Conservation (phyloP, 2,329 filamentous ascomycete genomes). For the Seiridium cupressi region DNA sequence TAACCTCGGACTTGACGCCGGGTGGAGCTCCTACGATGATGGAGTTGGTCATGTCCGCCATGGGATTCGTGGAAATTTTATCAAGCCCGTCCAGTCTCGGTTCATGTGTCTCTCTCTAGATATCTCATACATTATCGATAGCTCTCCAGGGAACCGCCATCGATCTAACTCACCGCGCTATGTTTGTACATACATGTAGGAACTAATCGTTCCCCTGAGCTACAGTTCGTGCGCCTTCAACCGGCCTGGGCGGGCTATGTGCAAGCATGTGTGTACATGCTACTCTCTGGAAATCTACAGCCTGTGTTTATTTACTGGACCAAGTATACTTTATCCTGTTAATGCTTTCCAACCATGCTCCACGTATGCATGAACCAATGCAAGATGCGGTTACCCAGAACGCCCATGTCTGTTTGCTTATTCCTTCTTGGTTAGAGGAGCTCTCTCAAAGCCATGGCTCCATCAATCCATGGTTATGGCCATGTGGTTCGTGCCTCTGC, state of each 20-base stretch:
- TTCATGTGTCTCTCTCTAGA: background rate
- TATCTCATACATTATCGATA: too few relatives aligned
- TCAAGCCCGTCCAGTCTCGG: background rate
- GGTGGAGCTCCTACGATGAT: background rate
- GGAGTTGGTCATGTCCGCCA: background rate
- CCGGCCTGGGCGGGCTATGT: too few relatives aligned
- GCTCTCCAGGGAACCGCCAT: too few relatives aligned
- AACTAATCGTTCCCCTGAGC: too few relatives aligned
- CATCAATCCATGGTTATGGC: background rate
- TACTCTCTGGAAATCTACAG: too few relatives aligned
- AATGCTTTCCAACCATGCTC: background rate
- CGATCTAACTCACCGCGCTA: too few relatives aligned
- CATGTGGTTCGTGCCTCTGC: too few relatives aligned
- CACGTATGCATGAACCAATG: background rate
- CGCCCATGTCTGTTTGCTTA: background rate
- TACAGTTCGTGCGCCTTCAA: too few relatives aligned
- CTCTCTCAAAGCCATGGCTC: background rate
- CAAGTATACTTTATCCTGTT: background rate
- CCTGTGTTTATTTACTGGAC: background rate
- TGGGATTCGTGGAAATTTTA: background rate
- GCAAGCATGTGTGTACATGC: too few relatives aligned
- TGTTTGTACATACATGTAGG: too few relatives aligned
- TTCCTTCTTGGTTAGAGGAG: background rate
- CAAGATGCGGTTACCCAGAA: background rate
- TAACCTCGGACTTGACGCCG: slow-evolving; percentile 5